Evolutionary conservation across 2,329 filamentous ascomycete species (phyloP).

Genomic region (Fulvia fulva): DNA sequence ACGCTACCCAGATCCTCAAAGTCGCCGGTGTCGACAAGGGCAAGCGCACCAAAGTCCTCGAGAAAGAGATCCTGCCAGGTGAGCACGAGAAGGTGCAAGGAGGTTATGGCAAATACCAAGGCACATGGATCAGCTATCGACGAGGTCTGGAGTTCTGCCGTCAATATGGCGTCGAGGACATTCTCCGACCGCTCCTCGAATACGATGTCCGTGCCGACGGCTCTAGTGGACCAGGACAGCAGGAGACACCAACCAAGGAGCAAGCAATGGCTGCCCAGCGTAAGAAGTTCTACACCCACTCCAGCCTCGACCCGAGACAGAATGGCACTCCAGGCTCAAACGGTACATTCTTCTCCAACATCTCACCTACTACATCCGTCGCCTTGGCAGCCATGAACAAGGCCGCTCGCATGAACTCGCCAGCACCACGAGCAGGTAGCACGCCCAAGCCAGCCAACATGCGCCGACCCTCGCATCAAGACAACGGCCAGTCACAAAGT

Average conservation of each 20-base stretch:
- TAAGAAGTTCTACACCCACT: constrained; percentile 81
- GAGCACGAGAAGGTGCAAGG: constrained; percentile 98
- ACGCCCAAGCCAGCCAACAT: constrained; percentile 63
- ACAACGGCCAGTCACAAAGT: constrained; percentile 65
- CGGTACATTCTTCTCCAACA: constrained; percentile 95
- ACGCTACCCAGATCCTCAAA: constrained; percentile 97
- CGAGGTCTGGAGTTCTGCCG: constrained; percentile 89
- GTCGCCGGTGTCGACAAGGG: constrained; percentile 97
- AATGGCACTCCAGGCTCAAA: constrained; percentile 46
- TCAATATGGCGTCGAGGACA: constrained; percentile 69
- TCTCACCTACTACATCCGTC: constrained; percentile 86
- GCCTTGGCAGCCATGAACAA: constrained; percentile 96
- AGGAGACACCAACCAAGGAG: constrained; percentile 96
- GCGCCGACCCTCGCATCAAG: constrained; percentile 68
- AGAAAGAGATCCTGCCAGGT: constrained; percentile 94
- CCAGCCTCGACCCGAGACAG: constrained; percentile 58
- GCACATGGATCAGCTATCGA: constrained; percentile 95
- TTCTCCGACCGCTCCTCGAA: constrained; percentile 69
- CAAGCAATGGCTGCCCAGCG: constrained; percentile 92
- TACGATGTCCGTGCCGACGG: constrained; percentile 79
- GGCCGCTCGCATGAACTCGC: constrained; percentile 80
- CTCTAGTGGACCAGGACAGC: constrained; percentile 63
- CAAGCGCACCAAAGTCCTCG: constrained; percentile 93
- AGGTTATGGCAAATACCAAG: constrained; percentile 97
- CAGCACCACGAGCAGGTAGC: constrained; percentile 61